Evolutionary conservation across 192 early-diverging fungal genomes (phyloP).

Genomic region (Coemansia furcata): DNA sequence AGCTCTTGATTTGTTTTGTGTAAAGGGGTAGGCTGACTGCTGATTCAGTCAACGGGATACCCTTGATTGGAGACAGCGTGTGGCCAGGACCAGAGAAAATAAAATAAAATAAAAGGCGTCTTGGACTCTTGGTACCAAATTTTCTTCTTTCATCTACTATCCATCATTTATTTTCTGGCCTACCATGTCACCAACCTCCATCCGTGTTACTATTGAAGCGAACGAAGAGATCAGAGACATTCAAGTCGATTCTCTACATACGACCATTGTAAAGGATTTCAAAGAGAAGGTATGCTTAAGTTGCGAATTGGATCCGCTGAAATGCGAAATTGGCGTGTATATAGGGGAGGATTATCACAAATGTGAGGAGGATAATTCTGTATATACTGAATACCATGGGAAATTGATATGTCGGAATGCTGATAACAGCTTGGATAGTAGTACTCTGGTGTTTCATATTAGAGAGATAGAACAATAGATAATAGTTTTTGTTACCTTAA

Average conservation of each 20-base stretch:
- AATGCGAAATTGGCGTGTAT: neutral
- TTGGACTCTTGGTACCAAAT: no score
- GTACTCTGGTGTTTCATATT: neutral
- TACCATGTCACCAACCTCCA: neutral
- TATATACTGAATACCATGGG: neutral
- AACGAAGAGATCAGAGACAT: neutral
- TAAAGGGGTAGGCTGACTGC: neutral
- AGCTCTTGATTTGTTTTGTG: neutral
- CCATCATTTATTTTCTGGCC: neutral
- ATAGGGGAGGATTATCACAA: neutral
- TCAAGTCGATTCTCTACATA: neutral
- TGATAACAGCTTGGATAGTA: neutral
- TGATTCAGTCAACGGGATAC: neutral
- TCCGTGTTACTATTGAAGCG: neutral
- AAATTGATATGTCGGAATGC: neutral
- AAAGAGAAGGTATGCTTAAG: neutral
- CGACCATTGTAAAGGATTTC: neutral
- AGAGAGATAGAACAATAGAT: neutral
- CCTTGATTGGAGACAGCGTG: neutral
- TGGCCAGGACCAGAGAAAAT: neutral
- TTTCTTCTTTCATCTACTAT: neutral
- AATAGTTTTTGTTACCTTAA: no score
- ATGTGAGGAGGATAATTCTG: neutral
- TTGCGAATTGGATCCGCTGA: neutral
- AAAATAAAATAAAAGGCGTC: no score